These are phyloP conservation scores for Colletotrichum tabaci DNA, from an alignment of 2,329 filamentous ascomycete genomes.

Conservation along the genomic window DNA sequence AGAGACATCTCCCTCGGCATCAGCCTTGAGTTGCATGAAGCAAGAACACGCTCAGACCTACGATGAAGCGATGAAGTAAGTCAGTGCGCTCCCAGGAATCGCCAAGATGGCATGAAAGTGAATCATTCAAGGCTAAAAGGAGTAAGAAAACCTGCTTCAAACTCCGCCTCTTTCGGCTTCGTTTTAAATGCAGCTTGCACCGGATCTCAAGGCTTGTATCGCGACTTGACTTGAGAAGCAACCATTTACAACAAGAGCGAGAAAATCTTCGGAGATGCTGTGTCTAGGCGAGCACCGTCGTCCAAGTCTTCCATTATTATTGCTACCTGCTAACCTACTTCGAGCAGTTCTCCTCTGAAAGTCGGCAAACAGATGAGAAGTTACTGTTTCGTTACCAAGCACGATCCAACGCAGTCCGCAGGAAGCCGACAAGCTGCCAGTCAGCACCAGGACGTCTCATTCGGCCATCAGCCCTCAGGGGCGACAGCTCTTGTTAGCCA, in stretches of 20 bases:
- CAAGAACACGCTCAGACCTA: slow-evolving; percentile 8
- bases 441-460: too few relatives aligned
- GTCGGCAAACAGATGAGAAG: background rate
- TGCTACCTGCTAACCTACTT: background rate
- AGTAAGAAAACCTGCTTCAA: background rate
- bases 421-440: background rate
- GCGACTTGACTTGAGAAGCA: background rate
- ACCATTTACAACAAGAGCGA: background rate
- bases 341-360: too few relatives aligned
- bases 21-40: background rate
- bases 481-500: background rate
- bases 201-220: background rate
- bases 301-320: background rate
- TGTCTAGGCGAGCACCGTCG: background rate
- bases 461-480: too few relatives aligned
- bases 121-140: background rate
- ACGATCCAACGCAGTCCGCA: background rate
- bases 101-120: slow-evolving; percentile 1
- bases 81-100: background rate
- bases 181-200: background rate
- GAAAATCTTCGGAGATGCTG: too few relatives aligned
- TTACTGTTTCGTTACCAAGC: background rate
- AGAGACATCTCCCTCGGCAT: background rate
- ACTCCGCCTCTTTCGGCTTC: background rate
- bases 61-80: background rate